Percentiles rank a stretch among this genome's conserved stretches.
phyloP scores from a whole-genome alignment of 177 flowering plant species.

The Vitis hybrid region DNA sequence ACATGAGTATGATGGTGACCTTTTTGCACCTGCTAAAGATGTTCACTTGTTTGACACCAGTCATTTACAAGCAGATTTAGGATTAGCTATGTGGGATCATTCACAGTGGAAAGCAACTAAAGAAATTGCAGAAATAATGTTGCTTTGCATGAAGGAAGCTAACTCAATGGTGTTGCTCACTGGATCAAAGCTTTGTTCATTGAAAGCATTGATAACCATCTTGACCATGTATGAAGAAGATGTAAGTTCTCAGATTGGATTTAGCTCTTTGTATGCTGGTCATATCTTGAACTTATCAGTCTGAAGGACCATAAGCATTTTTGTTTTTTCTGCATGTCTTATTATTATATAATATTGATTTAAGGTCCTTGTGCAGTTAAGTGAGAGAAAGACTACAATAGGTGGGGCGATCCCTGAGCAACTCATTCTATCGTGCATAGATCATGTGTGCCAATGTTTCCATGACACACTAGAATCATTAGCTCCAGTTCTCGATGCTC shows the following conservation, averaged over 20 bases:
- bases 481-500: constrained; percentile 37
- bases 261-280: constrained; percentile 3
- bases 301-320: not conserved
- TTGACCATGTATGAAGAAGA: constrained; percentile 40
- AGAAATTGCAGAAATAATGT: constrained; percentile 54
- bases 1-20: constrained; percentile 30
- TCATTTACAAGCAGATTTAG: constrained; percentile 51
- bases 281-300: not conserved
- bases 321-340: not conserved
- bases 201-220: constrained; percentile 54
- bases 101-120: constrained; percentile 73
- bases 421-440: constrained; percentile 47
- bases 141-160: constrained; percentile 51
- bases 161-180: constrained; percentile 53
- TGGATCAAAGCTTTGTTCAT: constrained; percentile 58
- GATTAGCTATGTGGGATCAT: constrained; percentile 73
- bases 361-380: constrained; percentile 36
- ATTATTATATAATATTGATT: constrained; percentile 4
- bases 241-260: constrained; percentile 42
- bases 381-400: constrained; percentile 22
- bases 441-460: constrained; percentile 48
- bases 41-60: constrained; percentile 46
- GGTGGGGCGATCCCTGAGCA: constrained; percentile 39
- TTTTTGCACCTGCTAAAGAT: constrained; percentile 23
- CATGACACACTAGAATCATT: constrained; percentile 42